Evolutionary conservation across 306 rosid species (phyloP).

Genomic region (Prinsepia uniflora): DNA sequence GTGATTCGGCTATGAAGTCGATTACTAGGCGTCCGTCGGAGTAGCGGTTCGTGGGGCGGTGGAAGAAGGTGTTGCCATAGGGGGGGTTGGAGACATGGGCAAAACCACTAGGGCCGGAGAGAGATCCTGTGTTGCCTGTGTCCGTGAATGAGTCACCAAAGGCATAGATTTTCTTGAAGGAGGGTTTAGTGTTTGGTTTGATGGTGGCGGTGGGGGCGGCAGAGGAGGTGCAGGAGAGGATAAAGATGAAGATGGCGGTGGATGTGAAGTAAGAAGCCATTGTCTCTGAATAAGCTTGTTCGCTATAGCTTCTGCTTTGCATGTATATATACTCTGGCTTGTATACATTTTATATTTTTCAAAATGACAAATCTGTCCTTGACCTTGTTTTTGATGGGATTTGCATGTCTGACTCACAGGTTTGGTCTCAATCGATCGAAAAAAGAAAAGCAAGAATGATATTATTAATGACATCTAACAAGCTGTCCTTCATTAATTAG

Average conservation of each 20-base stretch:
- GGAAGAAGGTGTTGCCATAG: slow-evolving; percentile 73
- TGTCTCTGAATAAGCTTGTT: background rate
- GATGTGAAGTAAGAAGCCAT: slow-evolving; percentile 33
- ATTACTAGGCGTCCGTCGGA: slow-evolving; percentile 89
- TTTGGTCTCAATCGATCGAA: background rate
- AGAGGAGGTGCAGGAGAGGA: slow-evolving; percentile 29
- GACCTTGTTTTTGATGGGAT: too few relatives aligned
- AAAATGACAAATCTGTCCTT: slow-evolving; percentile 3
- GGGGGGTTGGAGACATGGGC: slow-evolving; percentile 76
- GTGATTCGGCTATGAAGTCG: slow-evolving; percentile 69
- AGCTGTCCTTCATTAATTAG: too few relatives aligned
- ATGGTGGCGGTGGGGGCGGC: slow-evolving; percentile 14
- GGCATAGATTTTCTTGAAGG: slow-evolving; percentile 72
- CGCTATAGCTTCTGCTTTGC: background rate
- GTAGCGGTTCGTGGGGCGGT: slow-evolving; percentile 80
- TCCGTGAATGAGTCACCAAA: slow-evolving; percentile 94
- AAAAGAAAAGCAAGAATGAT: background rate
- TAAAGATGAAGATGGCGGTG: slow-evolving; percentile 22
- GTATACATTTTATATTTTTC: background rate
- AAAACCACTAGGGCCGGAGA: slow-evolving; percentile 69
- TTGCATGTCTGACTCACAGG: background rate
- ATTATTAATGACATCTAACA: too few relatives aligned
- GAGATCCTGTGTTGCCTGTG: slow-evolving; percentile 80
- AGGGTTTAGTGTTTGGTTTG: slow-evolving; percentile 22
- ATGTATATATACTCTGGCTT: background rate